Evolutionary conservation across 495 filamentous ascomycete genomes (phyloP), one percentile per base, ranked within the genome.

Genomic region (Penicillium fimorum): DNA sequence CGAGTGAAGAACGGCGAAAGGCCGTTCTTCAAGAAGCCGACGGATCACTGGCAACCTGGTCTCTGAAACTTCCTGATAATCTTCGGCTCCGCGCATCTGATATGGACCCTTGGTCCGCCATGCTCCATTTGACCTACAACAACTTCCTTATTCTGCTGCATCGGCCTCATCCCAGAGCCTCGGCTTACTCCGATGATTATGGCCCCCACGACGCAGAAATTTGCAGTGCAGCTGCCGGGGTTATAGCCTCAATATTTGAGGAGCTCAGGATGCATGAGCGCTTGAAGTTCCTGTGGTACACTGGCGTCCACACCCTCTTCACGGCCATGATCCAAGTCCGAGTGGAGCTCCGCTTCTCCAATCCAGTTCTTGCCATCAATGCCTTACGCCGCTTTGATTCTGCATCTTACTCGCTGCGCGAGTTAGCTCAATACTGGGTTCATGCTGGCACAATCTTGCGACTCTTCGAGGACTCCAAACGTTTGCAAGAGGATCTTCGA

Each of bases 81-180:
- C 61, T 81, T 25, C 73, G 73, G 18, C 68, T 78, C 0, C 71
- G 72, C 12, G 69, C 74, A 3, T 75, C 73, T 7, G 74, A 75
- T 41, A 74, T 75, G 72, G 75, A 78, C 46, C 69, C 74, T 9
- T 81, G 77, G 77, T 74, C 71, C 44, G 72, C 73, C 22, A 77
- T 75, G 72, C 72, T 81, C 41, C 78, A 80, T 59, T 56, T 81
- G 12, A 76, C 74, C 10, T 81, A 79, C 50, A 79, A 79, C 59
- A 78, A 78, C 45, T 74, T 78, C 57, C 68, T 80, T n/a, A 76
- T 80, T 42, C 65, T 79, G 11, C 65, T 79, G n/a, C 75, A 80
- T 66, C 73, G 76, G 46, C 76, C 76, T 11, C 76, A 79, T 57
- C 73, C 72, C 48, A 62, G 69, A 56, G 71, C 72, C 27, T 75